Conservation (phyloP, 2,329 filamentous ascomycete species). For the Colletotrichum caudatum region DNA sequence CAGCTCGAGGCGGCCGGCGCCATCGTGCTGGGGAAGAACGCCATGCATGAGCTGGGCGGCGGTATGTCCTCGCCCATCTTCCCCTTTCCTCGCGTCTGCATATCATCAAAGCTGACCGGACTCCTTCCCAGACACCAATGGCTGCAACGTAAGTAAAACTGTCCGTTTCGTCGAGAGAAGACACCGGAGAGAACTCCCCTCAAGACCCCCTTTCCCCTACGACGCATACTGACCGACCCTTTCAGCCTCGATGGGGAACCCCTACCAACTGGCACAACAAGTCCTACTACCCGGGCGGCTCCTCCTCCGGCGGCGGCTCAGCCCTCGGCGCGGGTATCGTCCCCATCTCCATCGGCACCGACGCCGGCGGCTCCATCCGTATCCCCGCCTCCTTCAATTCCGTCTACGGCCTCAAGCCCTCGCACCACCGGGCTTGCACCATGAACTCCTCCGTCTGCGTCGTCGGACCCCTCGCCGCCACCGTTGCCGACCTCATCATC, state of each 20-base stretch:
- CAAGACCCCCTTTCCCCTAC: not conserved
- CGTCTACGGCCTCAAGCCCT: conserved; percentile 83
- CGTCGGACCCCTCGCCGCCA: conserved; percentile 80
- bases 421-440: conserved; percentile 75
- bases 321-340: conserved; percentile 77
- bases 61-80: conserved; percentile 56
- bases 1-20: conserved; percentile 81
- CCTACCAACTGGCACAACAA: conserved; percentile 83
- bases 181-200: not conserved
- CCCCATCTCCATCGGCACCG: conserved; percentile 80
- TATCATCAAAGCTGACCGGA: not conserved
- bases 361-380: conserved; percentile 79
- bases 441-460: conserved; percentile 70
- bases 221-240: conserved; percentile 52
- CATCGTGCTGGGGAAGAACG: conserved; percentile 79
- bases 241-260: conserved; percentile 73
- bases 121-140: conserved; percentile 75
- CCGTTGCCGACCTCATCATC: conserved; percentile 80
- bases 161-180: not conserved
- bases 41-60: conserved; percentile 84
- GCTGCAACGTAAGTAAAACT: conserved; percentile 72
- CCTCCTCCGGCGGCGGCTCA: conserved; percentile 81
- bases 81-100: conserved; percentile 6
- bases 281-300: conserved; percentile 83
- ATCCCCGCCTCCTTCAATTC: conserved; percentile 83